A percentile compares a stretch with the other conserved stretches of the same genome.
Conservation (phyloP, 139 green algal genomes). For the Pseudopediastrum boryanum region DNA sequence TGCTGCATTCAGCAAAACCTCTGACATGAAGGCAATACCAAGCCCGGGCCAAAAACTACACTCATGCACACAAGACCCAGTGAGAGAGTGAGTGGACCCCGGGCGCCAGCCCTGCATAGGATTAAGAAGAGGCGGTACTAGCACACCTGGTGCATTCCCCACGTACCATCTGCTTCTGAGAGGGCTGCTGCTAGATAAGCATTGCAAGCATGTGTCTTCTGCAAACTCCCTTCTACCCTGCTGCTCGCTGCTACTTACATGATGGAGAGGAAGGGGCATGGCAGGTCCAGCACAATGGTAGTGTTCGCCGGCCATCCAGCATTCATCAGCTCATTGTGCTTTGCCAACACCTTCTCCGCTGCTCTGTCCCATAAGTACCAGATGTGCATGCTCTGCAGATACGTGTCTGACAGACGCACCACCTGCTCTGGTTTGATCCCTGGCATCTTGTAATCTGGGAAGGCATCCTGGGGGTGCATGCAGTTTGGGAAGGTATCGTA, state of each 20-base stretch:
- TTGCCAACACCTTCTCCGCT: constrained; percentile 33
- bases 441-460: constrained; percentile 35
- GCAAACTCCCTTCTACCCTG: too few species aligned
- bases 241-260: constrained; percentile 23
- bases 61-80: too few species aligned
- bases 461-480: constrained; percentile 39
- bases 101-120: too few species aligned
- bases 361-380: constrained; percentile 48
- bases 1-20: too few species aligned
- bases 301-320: constrained; percentile 36
- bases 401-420: constrained; percentile 17
- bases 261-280: constrained; percentile 73
- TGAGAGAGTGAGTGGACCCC: too few species aligned
- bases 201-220: too few species aligned
- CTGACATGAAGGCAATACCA: too few species aligned
- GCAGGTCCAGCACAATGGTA: constrained; percentile 69
- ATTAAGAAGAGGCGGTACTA: too few species aligned
- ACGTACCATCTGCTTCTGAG: too few species aligned
- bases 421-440: constrained; percentile 35
- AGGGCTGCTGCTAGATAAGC: too few species aligned
- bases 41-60: too few species aligned
- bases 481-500: constrained; percentile 38
- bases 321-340: constrained; percentile 39
- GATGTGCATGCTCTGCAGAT: constrained; percentile 37
- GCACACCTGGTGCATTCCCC: too few species aligned